These are phyloP conservation scores for Turnera subulata DNA, from an alignment of 345 rosid genomes.

Conservation along the genomic window DNA sequence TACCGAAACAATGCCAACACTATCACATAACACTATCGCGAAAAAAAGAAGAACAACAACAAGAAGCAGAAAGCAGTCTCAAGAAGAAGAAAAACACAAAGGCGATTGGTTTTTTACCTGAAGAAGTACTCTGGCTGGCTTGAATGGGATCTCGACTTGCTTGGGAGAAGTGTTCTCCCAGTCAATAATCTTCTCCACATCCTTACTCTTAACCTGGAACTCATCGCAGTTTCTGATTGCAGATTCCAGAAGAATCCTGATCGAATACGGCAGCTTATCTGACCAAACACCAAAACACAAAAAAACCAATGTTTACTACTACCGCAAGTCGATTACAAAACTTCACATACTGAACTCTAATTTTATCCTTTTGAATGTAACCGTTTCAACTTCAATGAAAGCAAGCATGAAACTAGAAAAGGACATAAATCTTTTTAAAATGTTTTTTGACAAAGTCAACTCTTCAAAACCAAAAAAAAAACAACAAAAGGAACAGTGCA, in stretches of 20 bases:
- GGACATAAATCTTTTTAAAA: too few species aligned
- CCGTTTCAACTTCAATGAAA: too few species aligned
- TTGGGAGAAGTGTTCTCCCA: slow-evolving; percentile 71
- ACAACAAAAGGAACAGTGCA: background rate
- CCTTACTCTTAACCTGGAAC: slow-evolving; percentile 69
- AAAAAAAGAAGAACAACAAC: background rate
- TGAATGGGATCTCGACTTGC: slow-evolving; percentile 75
- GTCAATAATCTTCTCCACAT: slow-evolving; percentile 80
- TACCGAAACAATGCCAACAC: background rate
- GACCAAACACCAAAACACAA: slow-evolving; percentile 13
- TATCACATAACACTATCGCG: background rate
- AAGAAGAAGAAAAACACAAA: background rate
- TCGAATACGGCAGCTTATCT: slow-evolving; percentile 69
- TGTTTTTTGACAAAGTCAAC: too few species aligned
- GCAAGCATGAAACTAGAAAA: too few species aligned
- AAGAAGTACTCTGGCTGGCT: slow-evolving; percentile 77
- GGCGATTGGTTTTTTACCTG: slow-evolving; percentile 35
- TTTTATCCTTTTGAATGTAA: too few species aligned
- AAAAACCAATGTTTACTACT: background rate
- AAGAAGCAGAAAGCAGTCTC: background rate
- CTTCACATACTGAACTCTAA: background rate
- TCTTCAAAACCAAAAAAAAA: background rate
- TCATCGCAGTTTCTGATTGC: slow-evolving; percentile 78
- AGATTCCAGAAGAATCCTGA: slow-evolving; percentile 68
- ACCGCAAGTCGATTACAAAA: background rate